A percentile compares a stretch with the other conserved stretches of the same genome.
Conservation (phyloP, 345 rosid species). For the Geranium rotundifolium region DNA sequence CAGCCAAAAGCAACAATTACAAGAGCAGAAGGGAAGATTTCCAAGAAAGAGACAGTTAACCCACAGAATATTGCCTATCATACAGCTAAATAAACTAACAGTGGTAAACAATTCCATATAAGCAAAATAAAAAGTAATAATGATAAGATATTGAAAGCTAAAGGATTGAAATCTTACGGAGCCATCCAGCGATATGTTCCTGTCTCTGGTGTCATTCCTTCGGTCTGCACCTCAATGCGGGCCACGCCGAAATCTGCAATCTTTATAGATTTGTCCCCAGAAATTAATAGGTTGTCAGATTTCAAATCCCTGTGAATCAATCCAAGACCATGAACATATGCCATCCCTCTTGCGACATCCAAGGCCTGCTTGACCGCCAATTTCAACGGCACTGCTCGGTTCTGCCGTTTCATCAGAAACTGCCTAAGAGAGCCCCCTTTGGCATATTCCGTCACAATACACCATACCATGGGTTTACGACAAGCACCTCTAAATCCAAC, state of each 20-base stretch:
- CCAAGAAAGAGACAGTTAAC: background rate
- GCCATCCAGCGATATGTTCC: constrained; percentile 51
- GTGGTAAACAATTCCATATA: background rate
- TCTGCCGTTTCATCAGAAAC: constrained; percentile 24
- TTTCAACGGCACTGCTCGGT: constrained; percentile 26
- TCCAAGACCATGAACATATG: constrained; percentile 26
- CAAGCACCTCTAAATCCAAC: constrained; percentile 38
- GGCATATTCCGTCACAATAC: constrained; percentile 41
- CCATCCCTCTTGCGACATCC: constrained; percentile 43
- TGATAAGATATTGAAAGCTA: background rate
- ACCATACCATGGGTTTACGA: constrained; percentile 35
- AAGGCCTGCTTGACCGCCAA: constrained; percentile 36
- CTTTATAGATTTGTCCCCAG: constrained; percentile 29
- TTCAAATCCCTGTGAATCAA: constrained; percentile 35
- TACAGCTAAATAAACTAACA: background rate
- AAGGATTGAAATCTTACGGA: constrained; percentile 25
- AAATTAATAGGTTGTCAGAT: constrained; percentile 34
- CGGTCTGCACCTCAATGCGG: constrained; percentile 36
- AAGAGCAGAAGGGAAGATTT: background rate
- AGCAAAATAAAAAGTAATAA: background rate
- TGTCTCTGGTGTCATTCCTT: constrained; percentile 42
- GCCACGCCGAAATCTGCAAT: constrained; percentile 47
- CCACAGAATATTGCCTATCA: background rate
- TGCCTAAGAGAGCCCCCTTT: constrained; percentile 35
- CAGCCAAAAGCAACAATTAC: background rate